These are phyloP conservation scores for Diplogelasinospora grovesii DNA, from an alignment of 495 filamentous ascomycete species.

Conservation along the genomic window DNA sequence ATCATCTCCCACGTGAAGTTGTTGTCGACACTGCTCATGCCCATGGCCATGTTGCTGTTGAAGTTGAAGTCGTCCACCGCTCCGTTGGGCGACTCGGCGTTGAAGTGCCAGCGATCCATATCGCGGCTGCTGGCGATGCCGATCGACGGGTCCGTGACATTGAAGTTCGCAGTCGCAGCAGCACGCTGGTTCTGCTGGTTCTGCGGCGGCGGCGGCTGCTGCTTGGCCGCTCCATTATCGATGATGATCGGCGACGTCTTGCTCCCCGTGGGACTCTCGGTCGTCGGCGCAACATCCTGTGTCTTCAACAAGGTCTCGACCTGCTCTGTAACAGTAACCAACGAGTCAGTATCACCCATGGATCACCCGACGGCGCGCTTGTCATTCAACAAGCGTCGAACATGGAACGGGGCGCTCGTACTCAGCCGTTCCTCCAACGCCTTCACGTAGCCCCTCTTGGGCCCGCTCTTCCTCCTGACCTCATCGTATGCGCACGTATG, in stretches of 20 bases:
- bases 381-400: no score
- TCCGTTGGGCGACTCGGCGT: conserved; percentile 43
- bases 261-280: conserved; percentile 24
- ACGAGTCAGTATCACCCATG: conserved; percentile 12
- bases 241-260: conserved; percentile 27
- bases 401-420: conserved; percentile 35
- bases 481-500: conserved; percentile 96
- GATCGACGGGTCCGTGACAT: conserved; percentile 37
- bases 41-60: conserved; percentile 38
- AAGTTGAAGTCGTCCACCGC: conserved; percentile 46
- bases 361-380: no score
- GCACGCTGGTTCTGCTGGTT: conserved; percentile 30
- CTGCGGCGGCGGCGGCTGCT: no score
- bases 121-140: conserved; percentile 37
- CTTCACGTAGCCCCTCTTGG: conserved; percentile 97
- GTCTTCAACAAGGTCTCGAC: conserved; percentile 88
- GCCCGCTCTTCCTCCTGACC: conserved; percentile 92
- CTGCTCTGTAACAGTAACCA: conserved; percentile 64
- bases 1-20: conserved; percentile 87
- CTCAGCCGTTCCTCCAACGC: conserved; percentile 89
- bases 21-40: conserved; percentile 38
- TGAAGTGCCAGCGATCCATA: conserved; percentile 47
- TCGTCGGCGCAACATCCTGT: conserved; percentile 43
- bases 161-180: conserved; percentile 36
- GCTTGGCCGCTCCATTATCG: conserved; percentile 23